A percentile compares a stretch with the other conserved stretches of the same genome.
phyloP scores from a whole-genome alignment of 2,329 filamentous ascomycete genomes.

The Microdochium trichocladiopsis region DNA sequence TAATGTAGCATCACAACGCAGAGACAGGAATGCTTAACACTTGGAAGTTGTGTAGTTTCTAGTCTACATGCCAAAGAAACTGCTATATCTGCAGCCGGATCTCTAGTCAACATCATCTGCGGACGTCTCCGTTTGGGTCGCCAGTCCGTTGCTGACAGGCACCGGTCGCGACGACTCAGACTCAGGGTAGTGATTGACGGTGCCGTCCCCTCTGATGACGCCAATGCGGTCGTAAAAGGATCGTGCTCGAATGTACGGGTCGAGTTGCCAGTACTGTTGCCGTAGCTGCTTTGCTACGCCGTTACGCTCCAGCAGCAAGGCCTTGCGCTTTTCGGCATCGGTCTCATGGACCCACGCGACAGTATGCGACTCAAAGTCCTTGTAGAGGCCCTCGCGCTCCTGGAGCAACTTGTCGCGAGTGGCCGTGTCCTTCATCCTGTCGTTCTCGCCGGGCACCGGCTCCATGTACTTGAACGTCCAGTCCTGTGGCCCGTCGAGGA shows the following conservation, averaged over 20 bases:
- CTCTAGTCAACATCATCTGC: slow-evolving; percentile 38
- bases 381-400: slow-evolving; percentile 58
- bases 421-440: slow-evolving; percentile 57
- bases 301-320: slow-evolving; percentile 50
- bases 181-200: slow-evolving; percentile 60
- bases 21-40: not conserved
- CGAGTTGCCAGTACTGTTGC: slow-evolving; percentile 80
- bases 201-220: slow-evolving; percentile 60
- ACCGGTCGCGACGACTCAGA: slow-evolving; percentile 11
- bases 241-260: slow-evolving; percentile 78
- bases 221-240: slow-evolving; percentile 81
- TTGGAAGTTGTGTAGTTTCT: not conserved
- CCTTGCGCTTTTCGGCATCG: slow-evolving; percentile 35
- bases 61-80: not conserved
- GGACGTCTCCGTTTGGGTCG: slow-evolving; percentile 24
- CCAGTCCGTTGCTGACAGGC: slow-evolving; percentile 10
- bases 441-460: slow-evolving; percentile 69
- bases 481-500: slow-evolving; percentile 79
- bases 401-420: slow-evolving; percentile 57
- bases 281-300: slow-evolving; percentile 56
- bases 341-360: slow-evolving; percentile 62
- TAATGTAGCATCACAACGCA: too few relatives aligned
- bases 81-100: too few relatives aligned
- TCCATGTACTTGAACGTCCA: slow-evolving; percentile 82
- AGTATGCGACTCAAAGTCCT: slow-evolving; percentile 68